phyloP scores from a whole-genome alignment of 768 basidiomycete genomes.

The Auriculariales sp. region DNA sequence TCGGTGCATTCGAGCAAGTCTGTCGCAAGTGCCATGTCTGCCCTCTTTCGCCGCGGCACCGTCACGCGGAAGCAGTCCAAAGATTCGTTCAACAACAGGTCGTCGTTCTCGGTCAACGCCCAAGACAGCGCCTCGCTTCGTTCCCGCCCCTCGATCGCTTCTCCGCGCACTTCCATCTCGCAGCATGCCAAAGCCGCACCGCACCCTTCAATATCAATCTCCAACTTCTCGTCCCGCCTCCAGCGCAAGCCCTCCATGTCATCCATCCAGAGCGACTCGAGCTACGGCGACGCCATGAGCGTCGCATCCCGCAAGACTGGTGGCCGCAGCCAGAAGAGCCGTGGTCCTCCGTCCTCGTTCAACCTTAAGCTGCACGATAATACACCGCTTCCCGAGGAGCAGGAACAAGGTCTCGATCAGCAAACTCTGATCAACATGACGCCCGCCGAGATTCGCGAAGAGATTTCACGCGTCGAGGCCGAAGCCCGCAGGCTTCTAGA shows the following conservation, averaged over 20 bases:
- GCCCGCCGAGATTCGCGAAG: slow-evolving; percentile 46
- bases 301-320: background rate
- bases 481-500: slow-evolving; percentile 41
- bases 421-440: slow-evolving; percentile 20
- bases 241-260: background rate
- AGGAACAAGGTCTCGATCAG: background rate
- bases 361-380: background rate
- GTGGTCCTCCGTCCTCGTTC: background rate
- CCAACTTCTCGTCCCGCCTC: background rate
- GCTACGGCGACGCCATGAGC: background rate
- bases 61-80: background rate
- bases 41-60: slow-evolving; percentile 35
- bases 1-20: slow-evolving; percentile 41
- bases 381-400: background rate
- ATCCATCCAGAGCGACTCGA: background rate
- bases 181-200: background rate
- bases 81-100: background rate
- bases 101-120: background rate
- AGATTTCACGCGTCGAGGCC: slow-evolving; percentile 54
- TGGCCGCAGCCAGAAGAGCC: background rate
- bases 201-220: background rate
- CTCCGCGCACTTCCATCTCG: background rate
- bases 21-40: slow-evolving; percentile 34
- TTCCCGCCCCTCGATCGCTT: too few relatives aligned
- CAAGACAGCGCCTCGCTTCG: background rate